Evolutionary conservation across 495 filamentous ascomycete genomes (phyloP), one percentile per base, ranked within the genome.

Genomic region (Penicillium manginii): DNA sequence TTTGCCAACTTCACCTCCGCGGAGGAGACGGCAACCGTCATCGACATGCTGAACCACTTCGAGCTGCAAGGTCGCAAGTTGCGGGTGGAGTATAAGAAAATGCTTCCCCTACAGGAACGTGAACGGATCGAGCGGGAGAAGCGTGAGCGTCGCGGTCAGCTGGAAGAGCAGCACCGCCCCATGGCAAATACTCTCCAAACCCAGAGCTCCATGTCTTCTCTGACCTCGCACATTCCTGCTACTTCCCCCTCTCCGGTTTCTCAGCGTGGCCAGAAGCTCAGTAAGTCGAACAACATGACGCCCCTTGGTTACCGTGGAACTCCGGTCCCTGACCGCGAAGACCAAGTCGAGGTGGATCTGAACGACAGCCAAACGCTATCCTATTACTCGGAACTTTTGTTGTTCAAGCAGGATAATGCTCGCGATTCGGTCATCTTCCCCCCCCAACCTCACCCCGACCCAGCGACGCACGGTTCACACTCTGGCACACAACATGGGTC

Each of bases 31-130:
- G 89, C 88, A 12, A 81, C 85, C 26, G 94, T 98, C 33, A 98
- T 98, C 64, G 87, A 94, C 21, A 76, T 87, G 47, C 84, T 98
- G 73, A 98, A 98, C 68, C 92, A 96, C 60, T 90, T 96, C 72
- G 94, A 98, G 67, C 83, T 98, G 15, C 91, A 97, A 70, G 94
- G 94, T 18, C 81, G 94, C 43, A 97, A 97, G 73, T 77, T 98
- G 66, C 83, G 94, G 37, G 94, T 98, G 12, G 94, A 98, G 70
- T 98, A 98, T 75, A 98, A 98, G 82, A 98, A 98, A 80, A 98
- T 98, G 94, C 83, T 98, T 19, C 94, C 94, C 11, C 80, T 92
- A 48, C 89, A 92, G 53, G 94, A 98, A 71, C 86, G 94, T 50
- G 94, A 98, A 70, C 86, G 96, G 19, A 98, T 98, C 59, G 94